Evolutionary conservation across 345 rosid genomes (phyloP).

Genomic region (Camelina hispida): DNA sequence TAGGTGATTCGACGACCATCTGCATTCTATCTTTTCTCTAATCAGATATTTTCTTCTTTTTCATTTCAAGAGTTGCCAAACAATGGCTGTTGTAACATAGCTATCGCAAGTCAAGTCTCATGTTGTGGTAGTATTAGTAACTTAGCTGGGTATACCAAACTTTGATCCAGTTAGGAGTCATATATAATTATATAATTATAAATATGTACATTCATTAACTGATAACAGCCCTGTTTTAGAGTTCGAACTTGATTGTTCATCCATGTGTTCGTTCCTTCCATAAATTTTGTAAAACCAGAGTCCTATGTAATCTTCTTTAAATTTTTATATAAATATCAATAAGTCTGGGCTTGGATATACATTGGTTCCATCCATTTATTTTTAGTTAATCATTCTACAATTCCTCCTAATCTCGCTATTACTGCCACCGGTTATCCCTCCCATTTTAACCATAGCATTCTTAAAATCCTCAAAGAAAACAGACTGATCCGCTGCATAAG

Average conservation of each 20-base stretch:
- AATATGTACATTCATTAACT: neutral
- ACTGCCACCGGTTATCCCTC: conserved; percentile 47
- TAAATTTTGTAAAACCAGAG: conserved; percentile 18
- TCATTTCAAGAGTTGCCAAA: conserved; percentile 7
- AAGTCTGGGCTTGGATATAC: conserved; percentile 13
- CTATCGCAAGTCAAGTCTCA: conserved; percentile 29
- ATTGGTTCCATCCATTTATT: neutral
- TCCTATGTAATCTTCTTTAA: conserved; percentile 19
- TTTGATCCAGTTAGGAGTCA: conserved; percentile 20
- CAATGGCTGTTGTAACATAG: conserved; percentile 40
- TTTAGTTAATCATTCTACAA: conserved; percentile 55
- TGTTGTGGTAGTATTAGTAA: conserved; percentile 36
- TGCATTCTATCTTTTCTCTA: conserved; percentile 12
- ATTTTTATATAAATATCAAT: conserved; percentile 22
- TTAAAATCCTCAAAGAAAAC: conserved; percentile 70
- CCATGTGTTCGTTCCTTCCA: conserved; percentile 6
- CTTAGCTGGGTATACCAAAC: conserved; percentile 26
- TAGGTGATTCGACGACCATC: conserved; percentile 29
- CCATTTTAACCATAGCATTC: conserved; percentile 72
- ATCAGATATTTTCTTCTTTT: conserved; percentile 16
- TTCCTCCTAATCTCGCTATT: conserved; percentile 55
- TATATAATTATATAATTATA: neutral
- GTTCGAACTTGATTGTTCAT: conserved; percentile 3
- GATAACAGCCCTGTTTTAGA: neutral
- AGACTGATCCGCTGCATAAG: conserved; percentile 56